Conservation (phyloP, 176 grass and related monocot genomes). For the Echinochloa phyllopogon region DNA sequence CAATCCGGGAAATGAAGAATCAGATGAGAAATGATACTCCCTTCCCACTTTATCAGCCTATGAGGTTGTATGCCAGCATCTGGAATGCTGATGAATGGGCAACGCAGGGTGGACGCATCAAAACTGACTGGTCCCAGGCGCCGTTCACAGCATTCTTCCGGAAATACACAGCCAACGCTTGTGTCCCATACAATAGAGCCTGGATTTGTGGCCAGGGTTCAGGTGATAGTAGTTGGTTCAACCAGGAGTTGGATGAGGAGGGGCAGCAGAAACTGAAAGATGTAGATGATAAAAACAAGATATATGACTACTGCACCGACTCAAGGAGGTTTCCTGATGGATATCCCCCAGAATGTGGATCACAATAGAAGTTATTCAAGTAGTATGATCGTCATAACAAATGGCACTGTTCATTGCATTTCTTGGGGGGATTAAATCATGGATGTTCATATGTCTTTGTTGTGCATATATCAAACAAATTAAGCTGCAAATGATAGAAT, state of each 20-base stretch:
- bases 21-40: constrained; percentile 40
- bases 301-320: constrained; percentile 69
- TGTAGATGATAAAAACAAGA: constrained; percentile 41
- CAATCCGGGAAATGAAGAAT: constrained; percentile 65
- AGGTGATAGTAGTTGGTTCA: constrained; percentile 46
- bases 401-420: constrained; percentile 21
- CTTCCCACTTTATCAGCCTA: constrained; percentile 59
- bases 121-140: constrained; percentile 62
- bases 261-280: constrained; percentile 43
- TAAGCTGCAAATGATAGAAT: not conserved
- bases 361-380: constrained; percentile 25
- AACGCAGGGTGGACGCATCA: constrained; percentile 50
- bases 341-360: constrained; percentile 42
- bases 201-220: constrained; percentile 48
- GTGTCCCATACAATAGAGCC: constrained; percentile 22
- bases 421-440: not conserved
- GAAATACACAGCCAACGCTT: constrained; percentile 47
- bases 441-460: not conserved
- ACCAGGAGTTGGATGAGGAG: constrained; percentile 37
- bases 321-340: constrained; percentile 48
- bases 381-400: not conserved
- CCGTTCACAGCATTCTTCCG: constrained; percentile 57
- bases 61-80: constrained; percentile 61
- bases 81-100: constrained; percentile 60
- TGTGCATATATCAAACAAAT: not conserved